These are phyloP conservation scores for Fusarium cyanostomum DNA, from an alignment of 2,329 filamentous ascomycete genomes.

Conservation along the genomic window DNA sequence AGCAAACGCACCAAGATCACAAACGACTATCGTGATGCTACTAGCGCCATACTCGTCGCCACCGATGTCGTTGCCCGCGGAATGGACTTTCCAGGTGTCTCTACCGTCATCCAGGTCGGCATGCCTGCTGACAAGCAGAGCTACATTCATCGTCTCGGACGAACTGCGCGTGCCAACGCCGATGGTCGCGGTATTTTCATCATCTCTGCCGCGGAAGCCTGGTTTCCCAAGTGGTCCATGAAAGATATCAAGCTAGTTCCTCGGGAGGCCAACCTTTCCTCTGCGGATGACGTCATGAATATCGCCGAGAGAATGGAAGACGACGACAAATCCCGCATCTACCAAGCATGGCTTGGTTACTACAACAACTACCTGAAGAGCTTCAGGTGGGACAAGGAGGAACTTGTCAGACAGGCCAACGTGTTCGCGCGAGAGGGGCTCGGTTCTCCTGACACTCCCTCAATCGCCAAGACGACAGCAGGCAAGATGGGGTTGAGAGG, in stretches of 20 bases:
- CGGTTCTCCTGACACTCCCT: constrained; percentile 57
- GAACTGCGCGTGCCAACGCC: constrained; percentile 72
- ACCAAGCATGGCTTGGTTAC: constrained; percentile 67
- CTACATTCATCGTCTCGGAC: constrained; percentile 74
- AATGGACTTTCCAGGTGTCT: constrained; percentile 78
- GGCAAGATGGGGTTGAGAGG: constrained; percentile 68
- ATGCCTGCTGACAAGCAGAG: constrained; percentile 67
- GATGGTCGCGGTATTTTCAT: constrained; percentile 71
- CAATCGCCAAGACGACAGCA: constrained; percentile 57
- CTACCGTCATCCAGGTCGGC: constrained; percentile 72
- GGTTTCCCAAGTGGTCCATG: constrained; percentile 60
- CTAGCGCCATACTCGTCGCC: constrained; percentile 67
- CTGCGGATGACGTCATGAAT: constrained; percentile 48
- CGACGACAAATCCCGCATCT: constrained; percentile 57
- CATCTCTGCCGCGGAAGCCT: constrained; percentile 60
- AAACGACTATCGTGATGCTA: constrained; percentile 67
- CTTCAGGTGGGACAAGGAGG: constrained; percentile 53
- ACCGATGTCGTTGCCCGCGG: constrained; percentile 77
- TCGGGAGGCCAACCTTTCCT: constrained; percentile 57
- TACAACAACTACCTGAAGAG: constrained; percentile 61
- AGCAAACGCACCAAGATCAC: constrained; percentile 65
- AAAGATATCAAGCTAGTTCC: constrained; percentile 64
- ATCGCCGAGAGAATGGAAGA: constrained; percentile 57
- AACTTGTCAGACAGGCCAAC: constrained; percentile 63
- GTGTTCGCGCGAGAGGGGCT: constrained; percentile 59